phyloP scores from a whole-genome alignment of 2,329 filamentous ascomycete genomes.

The Nigrospora sphaerica region DNA sequence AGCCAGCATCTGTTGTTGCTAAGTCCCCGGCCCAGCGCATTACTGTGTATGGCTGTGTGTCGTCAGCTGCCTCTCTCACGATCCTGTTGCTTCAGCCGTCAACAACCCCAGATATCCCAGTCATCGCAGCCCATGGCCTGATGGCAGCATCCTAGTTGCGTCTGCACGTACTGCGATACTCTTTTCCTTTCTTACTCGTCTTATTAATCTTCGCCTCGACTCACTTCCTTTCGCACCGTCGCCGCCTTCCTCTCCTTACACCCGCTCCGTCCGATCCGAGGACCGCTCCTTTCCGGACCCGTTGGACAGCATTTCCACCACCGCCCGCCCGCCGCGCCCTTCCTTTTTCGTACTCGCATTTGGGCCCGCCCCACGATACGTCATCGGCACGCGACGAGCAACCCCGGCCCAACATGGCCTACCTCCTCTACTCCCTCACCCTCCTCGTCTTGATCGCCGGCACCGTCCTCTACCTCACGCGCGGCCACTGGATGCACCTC shows the following conservation, averaged over 20 bases:
- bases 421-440: conserved; percentile 71
- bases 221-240: too few relatives aligned
- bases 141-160: conserved; percentile 1
- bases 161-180: conserved; percentile 5
- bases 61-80: too few relatives aligned
- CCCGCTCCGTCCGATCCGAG: background rate
- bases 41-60: too few relatives aligned
- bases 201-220: background rate
- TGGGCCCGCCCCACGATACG: too few relatives aligned
- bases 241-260: background rate
- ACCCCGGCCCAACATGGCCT: conserved; percentile 51
- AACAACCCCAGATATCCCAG: too few relatives aligned
- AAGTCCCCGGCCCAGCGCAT: too few relatives aligned
- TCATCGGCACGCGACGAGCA: background rate
- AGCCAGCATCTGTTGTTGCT: too few relatives aligned
- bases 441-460: conserved; percentile 64
- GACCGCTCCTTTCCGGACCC: background rate
- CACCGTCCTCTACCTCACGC: conserved; percentile 75
- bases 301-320: background rate
- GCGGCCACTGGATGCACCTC: conserved; percentile 66
- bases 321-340: background rate
- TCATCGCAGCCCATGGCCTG: conserved; percentile 4
- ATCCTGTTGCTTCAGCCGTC: too few relatives aligned
- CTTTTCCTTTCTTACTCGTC: background rate
- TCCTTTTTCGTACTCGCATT: too few relatives aligned